phyloP scores from a whole-genome alignment of 306 rosid genomes.

The Citrullus colocynthis region DNA sequence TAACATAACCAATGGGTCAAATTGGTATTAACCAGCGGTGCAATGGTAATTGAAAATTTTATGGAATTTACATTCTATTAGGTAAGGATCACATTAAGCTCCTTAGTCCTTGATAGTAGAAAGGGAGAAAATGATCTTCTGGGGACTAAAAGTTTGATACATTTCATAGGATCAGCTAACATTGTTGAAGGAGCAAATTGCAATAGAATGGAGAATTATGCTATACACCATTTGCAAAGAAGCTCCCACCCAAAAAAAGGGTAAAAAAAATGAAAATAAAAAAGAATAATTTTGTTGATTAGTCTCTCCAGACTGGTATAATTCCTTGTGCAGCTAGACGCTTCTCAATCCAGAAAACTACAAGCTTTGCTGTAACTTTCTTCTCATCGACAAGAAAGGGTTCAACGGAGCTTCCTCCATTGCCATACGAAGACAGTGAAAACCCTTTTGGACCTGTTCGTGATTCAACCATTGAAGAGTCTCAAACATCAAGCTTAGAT shows the following conservation, averaged over 20 bases:
- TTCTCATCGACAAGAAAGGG: constrained; percentile 88
- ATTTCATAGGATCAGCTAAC: background rate
- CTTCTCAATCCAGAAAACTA: constrained; percentile 88
- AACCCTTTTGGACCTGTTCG: constrained; percentile 84
- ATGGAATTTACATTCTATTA: background rate
- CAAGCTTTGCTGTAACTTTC: constrained; percentile 58
- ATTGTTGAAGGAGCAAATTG: background rate
- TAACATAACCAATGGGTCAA: too few relatives aligned
- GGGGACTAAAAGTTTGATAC: background rate
- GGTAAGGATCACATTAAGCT: background rate
- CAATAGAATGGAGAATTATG: constrained; percentile 3
- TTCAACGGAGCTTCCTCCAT: constrained; percentile 70
- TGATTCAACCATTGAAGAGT: background rate
- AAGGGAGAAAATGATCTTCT: background rate
- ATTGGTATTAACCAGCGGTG: background rate
- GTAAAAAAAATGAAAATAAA: background rate
- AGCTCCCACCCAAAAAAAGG: background rate
- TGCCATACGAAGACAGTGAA: constrained; percentile 65
- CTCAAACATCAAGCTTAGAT: background rate
- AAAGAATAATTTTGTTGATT: background rate
- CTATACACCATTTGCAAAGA: constrained; percentile 1
- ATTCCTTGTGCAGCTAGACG: constrained; percentile 98
- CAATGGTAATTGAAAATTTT: background rate
- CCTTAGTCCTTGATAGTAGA: background rate
- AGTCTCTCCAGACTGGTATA: constrained; percentile 81